Percentiles rank a stretch among this genome's conserved stretches.
Conservation (phyloP, 495 filamentous ascomycete species). For the Hyphodiscus hymeniophilus region DNA sequence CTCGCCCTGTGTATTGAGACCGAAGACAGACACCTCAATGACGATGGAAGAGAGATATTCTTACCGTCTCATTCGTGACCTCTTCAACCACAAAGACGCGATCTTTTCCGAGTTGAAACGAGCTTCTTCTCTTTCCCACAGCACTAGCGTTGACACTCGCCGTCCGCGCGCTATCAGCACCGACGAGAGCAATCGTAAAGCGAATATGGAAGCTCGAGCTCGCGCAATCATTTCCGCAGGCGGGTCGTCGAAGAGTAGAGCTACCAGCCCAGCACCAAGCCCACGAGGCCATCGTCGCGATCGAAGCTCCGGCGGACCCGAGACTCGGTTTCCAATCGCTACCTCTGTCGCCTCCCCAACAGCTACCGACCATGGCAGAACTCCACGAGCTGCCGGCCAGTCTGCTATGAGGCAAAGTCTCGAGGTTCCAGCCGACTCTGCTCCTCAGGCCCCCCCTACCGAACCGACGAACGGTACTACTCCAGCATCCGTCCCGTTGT, state of each 20-base stretch:
- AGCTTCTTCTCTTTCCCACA: constrained; percentile 59
- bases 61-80: constrained; percentile 85
- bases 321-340: constrained; percentile 79
- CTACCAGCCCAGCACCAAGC: constrained; percentile 65
- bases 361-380: constrained; percentile 38
- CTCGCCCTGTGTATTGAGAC: constrained; percentile 81
- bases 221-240: constrained; percentile 65
- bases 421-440: constrained; percentile 47
- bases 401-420: constrained; percentile 40
- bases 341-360: constrained; percentile 59
- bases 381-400: constrained; percentile 3
- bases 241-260: constrained; percentile 51
- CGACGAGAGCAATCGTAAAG: constrained; percentile 91
- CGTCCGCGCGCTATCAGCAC: constrained; percentile 83
- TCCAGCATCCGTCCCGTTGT: constrained; percentile 1
- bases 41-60: constrained; percentile 93
- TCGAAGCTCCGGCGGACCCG: constrained; percentile 68
- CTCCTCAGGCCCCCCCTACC: constrained; percentile 23
- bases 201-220: constrained; percentile 84
- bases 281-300: constrained; percentile 71
- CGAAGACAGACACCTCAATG: constrained; percentile 73
- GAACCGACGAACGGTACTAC: constrained; percentile 15
- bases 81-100: constrained; percentile 86
- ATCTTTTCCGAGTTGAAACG: constrained; percentile 97
- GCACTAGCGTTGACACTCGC: constrained; percentile 28